Percentiles rank a stretch among this genome's conserved stretches.
Evolutionary conservation across 169 alveolate species (phyloP).

Genomic region (Plasmodium relictum): DNA sequence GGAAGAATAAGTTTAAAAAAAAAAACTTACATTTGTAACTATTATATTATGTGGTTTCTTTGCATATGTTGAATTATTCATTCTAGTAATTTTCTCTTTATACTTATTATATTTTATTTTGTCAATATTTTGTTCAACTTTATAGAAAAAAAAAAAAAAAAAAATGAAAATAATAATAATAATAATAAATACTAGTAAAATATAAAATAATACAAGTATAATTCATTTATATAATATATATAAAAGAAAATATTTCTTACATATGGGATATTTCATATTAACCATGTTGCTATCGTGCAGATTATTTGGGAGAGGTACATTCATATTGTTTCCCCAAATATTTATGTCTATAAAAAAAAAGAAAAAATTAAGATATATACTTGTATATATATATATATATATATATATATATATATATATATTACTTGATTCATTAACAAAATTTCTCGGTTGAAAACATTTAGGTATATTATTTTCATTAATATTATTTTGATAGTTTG

Average conservation of each 20-base stretch:
- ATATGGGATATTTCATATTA: constrained; percentile 40
- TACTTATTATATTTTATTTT: constrained; percentile 40
- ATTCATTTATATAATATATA: neutral
- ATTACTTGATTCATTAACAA: constrained; percentile 25
- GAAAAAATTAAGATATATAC: neutral
- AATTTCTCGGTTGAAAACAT: constrained; percentile 29
- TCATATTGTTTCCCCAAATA: constrained; percentile 35
- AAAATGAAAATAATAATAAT: neutral
- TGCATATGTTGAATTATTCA: constrained; percentile 23
- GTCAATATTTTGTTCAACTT: constrained; percentile 36
- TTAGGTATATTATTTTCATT: constrained; percentile 31
- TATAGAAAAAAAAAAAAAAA: constrained; percentile 1
- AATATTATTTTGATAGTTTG: constrained; percentile 25
- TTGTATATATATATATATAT: neutral
- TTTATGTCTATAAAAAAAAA: constrained; percentile 5
- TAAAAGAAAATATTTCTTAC: constrained; percentile 27
- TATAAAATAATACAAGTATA: neutral
- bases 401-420: neutral
- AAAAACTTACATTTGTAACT: constrained; percentile 54
- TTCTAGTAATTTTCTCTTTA: constrained; percentile 33
- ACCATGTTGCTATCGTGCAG: constrained; percentile 10
- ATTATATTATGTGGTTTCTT: constrained; percentile 65
- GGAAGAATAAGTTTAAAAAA: neutral
- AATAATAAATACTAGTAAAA: neutral
- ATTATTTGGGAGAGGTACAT: constrained; percentile 3